phyloP scores from a whole-genome alignment of 2,329 filamentous ascomycete genomes.

The Cytospora mali region DNA sequence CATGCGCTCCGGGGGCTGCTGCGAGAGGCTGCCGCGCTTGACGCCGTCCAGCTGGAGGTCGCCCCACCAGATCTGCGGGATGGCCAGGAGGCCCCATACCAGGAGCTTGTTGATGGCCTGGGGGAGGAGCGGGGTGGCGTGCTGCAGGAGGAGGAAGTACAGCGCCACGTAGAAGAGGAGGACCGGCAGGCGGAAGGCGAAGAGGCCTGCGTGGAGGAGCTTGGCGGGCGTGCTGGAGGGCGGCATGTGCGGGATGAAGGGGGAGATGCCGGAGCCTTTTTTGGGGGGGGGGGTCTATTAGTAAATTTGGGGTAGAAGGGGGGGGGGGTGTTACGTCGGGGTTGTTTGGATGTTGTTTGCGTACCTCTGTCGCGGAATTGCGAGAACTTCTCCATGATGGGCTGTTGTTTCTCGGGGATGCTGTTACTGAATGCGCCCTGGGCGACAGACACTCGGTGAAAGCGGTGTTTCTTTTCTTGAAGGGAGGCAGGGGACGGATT shows the following conservation, averaged over 20 bases:
- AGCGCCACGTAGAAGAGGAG: slow-evolving; percentile 67
- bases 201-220: slow-evolving; percentile 70
- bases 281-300: background rate
- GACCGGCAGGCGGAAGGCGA: slow-evolving; percentile 77
- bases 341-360: slow-evolving; percentile 14
- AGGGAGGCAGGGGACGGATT: background rate
- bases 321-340: background rate
- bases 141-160: slow-evolving; percentile 83
- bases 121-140: slow-evolving; percentile 65
- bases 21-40: slow-evolving; percentile 82
- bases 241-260: slow-evolving; percentile 82
- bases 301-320: background rate
- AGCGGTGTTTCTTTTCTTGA: background rate
- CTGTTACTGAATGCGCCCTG: background rate
- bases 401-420: background rate
- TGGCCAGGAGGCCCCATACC: slow-evolving; percentile 83
- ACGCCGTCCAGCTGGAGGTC: slow-evolving; percentile 98
- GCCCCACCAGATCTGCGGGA: slow-evolving; percentile 96
- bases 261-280: slow-evolving; percentile 92
- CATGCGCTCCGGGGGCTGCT: slow-evolving; percentile 72
- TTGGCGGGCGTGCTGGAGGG: slow-evolving; percentile 64
- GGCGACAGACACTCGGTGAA: background rate
- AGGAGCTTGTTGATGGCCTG: slow-evolving; percentile 73
- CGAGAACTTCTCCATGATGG: slow-evolving; percentile 87
- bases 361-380: slow-evolving; percentile 88